phyloP scores from a whole-genome alignment of 345 rosid species.

The Melastoma malabathricum region DNA sequence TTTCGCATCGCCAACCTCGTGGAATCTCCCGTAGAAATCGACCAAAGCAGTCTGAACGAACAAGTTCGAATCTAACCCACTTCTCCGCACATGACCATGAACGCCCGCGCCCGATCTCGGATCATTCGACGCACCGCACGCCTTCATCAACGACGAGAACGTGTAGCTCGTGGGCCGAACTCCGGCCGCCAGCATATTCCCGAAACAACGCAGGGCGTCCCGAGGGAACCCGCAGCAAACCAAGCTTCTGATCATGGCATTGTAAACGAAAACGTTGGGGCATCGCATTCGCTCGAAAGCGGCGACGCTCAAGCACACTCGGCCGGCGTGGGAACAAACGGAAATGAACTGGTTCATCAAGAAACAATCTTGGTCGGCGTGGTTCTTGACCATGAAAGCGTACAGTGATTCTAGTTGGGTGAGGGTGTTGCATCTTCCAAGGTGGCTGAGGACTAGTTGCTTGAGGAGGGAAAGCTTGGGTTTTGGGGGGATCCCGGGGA shows the following conservation, averaged over 20 bases:
- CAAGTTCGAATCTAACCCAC: constrained; percentile 43
- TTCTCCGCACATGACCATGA: constrained; percentile 49
- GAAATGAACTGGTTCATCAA: constrained; percentile 52
- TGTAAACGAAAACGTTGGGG: constrained; percentile 60
- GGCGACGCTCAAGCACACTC: constrained; percentile 27
- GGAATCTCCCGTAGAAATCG: constrained; percentile 36
- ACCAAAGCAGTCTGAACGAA: constrained; percentile 60
- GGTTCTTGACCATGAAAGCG: constrained; percentile 46
- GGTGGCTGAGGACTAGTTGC: constrained; percentile 6
- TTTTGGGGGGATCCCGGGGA: constrained; percentile 2
- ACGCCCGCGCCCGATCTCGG: constrained; percentile 30
- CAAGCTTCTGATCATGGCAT: constrained; percentile 48
- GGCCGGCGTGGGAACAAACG: constrained; percentile 21
- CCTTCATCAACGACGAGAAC: constrained; percentile 53
- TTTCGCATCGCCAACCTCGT: constrained; percentile 24
- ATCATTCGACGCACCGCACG: constrained; percentile 21
- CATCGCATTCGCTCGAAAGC: constrained; percentile 32
- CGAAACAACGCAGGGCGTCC: constrained; percentile 28
- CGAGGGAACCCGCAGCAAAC: constrained; percentile 21
- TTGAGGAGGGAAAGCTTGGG: not conserved
- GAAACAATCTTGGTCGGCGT: constrained; percentile 42
- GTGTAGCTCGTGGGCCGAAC: constrained; percentile 56
- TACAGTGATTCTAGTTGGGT: constrained; percentile 31
- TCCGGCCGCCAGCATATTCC: constrained; percentile 31
- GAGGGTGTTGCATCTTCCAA: constrained; percentile 20